phyloP scores from a whole-genome alignment of 495 filamentous ascomycete species.

The Talaromyces wortmannii region DNA sequence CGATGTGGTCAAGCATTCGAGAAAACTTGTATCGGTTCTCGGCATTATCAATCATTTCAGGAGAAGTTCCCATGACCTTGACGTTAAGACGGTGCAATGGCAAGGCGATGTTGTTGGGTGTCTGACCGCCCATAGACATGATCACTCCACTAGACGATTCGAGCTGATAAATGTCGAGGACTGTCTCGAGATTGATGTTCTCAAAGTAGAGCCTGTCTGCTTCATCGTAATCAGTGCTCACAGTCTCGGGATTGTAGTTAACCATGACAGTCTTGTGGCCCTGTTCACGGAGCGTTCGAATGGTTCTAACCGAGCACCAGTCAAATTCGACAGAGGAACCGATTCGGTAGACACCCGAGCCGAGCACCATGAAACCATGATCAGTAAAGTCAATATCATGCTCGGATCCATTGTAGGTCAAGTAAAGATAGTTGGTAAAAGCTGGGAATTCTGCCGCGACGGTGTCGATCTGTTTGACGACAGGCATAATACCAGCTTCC shows the following conservation, averaged over 20 bases:
- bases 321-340: slow-evolving; percentile 98
- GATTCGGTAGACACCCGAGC: slow-evolving; percentile 96
- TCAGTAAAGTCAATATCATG: slow-evolving; percentile 83
- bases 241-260: slow-evolving; percentile 94
- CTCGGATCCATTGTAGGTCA: slow-evolving; percentile 89
- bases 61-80: slow-evolving; percentile 88
- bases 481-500: slow-evolving; percentile 77
- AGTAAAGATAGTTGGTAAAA: slow-evolving; percentile 92
- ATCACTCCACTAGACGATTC: slow-evolving; percentile 87
- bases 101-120: slow-evolving; percentile 95
- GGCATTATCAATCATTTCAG: slow-evolving; percentile 97
- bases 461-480: slow-evolving; percentile 97
- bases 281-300: slow-evolving; percentile 82
- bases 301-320: slow-evolving; percentile 97
- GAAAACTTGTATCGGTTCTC: slow-evolving; percentile 99
- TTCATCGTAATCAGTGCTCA: slow-evolving; percentile 94
- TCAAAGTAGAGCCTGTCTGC: slow-evolving; percentile 95
- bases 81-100: slow-evolving; percentile 83
- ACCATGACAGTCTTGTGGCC: slow-evolving; percentile 98
- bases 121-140: slow-evolving; percentile 96
- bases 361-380: slow-evolving; percentile 90
- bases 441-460: slow-evolving; percentile 96
- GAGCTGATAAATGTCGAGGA: slow-evolving; percentile 91
- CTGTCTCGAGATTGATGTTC: slow-evolving; percentile 91
- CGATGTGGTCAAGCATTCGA: slow-evolving; percentile 89